Percentiles rank a stretch among this genome's conserved stretches.
Conservation (phyloP, 2,329 filamentous ascomycete genomes). For the Ceratocystis cacaofunesta region DNA sequence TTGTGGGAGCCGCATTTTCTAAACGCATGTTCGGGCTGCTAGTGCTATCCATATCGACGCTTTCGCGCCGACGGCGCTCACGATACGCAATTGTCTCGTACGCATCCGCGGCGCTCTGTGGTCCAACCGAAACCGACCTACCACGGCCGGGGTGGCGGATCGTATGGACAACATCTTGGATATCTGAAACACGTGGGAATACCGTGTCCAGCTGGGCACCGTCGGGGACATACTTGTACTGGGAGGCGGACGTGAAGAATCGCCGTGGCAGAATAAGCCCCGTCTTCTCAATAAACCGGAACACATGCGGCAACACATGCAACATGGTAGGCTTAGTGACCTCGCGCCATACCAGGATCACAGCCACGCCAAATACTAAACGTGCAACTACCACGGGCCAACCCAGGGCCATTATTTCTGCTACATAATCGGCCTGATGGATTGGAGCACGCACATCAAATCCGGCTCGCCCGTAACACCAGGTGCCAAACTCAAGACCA, state of each 20-base stretch:
- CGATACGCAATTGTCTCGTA: conserved; percentile 91
- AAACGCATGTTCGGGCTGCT: conserved; percentile 27
- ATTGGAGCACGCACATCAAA: conserved; percentile 44
- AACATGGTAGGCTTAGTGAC: conserved; percentile 74
- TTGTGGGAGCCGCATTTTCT: background rate
- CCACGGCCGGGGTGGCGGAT: conserved; percentile 63
- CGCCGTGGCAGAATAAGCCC: conserved; percentile 70
- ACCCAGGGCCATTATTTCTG: conserved; percentile 52
- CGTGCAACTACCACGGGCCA: conserved; percentile 48
- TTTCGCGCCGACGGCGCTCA: conserved; percentile 45
- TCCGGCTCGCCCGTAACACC: conserved; percentile 29
- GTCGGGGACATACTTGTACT: conserved; percentile 70
- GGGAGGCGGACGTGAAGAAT: conserved; percentile 79
- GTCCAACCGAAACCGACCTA: conserved; percentile 76
- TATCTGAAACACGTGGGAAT: conserved; percentile 74
- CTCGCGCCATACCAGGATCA: conserved; percentile 82
- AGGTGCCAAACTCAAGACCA: conserved; percentile 66
- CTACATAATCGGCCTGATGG: conserved; percentile 23
- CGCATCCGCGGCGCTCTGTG: conserved; percentile 89
- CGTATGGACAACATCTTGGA: conserved; percentile 66
- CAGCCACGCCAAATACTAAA: conserved; percentile 62
- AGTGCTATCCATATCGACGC: conserved; percentile 37
- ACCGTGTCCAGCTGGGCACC: conserved; percentile 65
- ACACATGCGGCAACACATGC: conserved; percentile 65
- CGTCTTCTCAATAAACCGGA: conserved; percentile 66